Percentiles rank a stretch among this genome's conserved stretches.
Conservation (phyloP, 2,329 filamentous ascomycete genomes). For the Epichloe coenophiala region DNA sequence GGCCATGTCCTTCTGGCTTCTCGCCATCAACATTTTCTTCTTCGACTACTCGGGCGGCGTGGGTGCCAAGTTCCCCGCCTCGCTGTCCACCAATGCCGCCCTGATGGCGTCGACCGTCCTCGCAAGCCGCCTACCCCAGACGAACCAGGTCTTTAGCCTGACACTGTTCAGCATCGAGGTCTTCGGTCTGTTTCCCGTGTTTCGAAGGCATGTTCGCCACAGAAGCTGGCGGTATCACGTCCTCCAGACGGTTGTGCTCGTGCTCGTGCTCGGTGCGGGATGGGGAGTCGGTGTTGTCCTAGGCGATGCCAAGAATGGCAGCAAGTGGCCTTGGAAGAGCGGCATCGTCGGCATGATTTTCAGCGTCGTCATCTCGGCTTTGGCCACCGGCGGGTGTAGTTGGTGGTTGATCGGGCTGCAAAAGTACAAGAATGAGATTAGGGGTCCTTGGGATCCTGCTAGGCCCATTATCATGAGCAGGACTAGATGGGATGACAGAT, state of each 20-base stretch:
- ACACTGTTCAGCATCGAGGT: conserved; percentile 96
- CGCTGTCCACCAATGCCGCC: conserved; percentile 84
- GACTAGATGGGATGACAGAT: conserved; percentile 34
- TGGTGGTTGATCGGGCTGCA: conserved; percentile 97
- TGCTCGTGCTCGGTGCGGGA: conserved; percentile 69
- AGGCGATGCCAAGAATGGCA: conserved; percentile 28
- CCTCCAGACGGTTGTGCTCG: conserved; percentile 56
- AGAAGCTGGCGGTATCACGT: conserved; percentile 74
- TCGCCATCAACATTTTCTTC: conserved; percentile 93
- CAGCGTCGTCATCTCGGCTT: conserved; percentile 56
- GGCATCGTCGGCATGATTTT: conserved; percentile 60
- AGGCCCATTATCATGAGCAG: conserved; percentile 70
- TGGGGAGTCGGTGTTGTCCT: conserved; percentile 58
- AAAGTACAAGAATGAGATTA: conserved; percentile 98
- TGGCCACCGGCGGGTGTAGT: conserved; percentile 84
- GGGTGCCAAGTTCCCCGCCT: conserved; percentile 52
- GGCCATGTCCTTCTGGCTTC: conserved; percentile 87
- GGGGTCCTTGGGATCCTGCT: conserved; percentile 94
- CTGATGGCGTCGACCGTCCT: conserved; percentile 94
- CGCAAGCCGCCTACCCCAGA: conserved; percentile 75
- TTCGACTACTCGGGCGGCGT: conserved; percentile 81
- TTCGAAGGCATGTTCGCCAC: conserved; percentile 74
- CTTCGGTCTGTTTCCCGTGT: conserved; percentile 95
- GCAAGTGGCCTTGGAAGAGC: conserved; percentile 36
- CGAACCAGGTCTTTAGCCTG: conserved; percentile 86